Evolutionary conservation across 164 flowering plant species (phyloP).

Genomic region (Nelumbo lutea): DNA sequence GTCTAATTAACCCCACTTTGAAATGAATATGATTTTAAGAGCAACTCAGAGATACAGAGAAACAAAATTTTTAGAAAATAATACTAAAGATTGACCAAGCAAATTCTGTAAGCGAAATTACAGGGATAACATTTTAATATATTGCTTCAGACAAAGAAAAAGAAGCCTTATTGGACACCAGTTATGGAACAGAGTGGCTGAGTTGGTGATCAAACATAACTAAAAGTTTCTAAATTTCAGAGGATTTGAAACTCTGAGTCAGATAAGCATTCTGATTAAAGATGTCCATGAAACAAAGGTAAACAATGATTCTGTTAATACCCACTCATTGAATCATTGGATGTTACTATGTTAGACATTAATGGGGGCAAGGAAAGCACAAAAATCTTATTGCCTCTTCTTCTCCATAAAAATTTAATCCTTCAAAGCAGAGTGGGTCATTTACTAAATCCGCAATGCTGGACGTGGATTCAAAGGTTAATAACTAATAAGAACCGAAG

Average conservation of each 20-base stretch:
- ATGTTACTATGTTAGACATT: neutral
- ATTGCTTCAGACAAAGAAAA: slow-evolving; percentile 33
- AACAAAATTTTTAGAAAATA: neutral
- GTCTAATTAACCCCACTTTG: too few relatives aligned
- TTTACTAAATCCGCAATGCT: slow-evolving; percentile 34
- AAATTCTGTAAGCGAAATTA: neutral
- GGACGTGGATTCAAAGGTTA: slow-evolving; percentile 29
- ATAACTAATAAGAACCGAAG: slow-evolving; percentile 15
- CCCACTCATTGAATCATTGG: slow-evolving; percentile 40
- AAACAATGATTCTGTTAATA: slow-evolving; percentile 75
- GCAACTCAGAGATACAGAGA: neutral
- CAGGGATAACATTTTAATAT: slow-evolving; percentile 22
- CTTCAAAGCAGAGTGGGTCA: slow-evolving; percentile 37
- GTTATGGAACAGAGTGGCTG: slow-evolving; percentile 17
- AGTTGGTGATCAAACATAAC: slow-evolving; percentile 56
- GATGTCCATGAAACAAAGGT: slow-evolving; percentile 44
- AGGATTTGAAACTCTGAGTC: slow-evolving; percentile 53
- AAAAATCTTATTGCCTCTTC: slow-evolving; percentile 29
- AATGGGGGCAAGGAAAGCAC: slow-evolving; percentile 48
- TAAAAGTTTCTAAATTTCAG: slow-evolving; percentile 65
- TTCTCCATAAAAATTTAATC: slow-evolving; percentile 26
- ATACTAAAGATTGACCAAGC: too few relatives aligned
- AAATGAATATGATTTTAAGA: too few relatives aligned
- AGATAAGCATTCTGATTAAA: slow-evolving; percentile 50
- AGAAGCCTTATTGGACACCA: slow-evolving; percentile 37